These are phyloP conservation scores for Pichia occidentalis DNA, from an alignment of 805 yeast species.

Conservation along the genomic window DNA sequence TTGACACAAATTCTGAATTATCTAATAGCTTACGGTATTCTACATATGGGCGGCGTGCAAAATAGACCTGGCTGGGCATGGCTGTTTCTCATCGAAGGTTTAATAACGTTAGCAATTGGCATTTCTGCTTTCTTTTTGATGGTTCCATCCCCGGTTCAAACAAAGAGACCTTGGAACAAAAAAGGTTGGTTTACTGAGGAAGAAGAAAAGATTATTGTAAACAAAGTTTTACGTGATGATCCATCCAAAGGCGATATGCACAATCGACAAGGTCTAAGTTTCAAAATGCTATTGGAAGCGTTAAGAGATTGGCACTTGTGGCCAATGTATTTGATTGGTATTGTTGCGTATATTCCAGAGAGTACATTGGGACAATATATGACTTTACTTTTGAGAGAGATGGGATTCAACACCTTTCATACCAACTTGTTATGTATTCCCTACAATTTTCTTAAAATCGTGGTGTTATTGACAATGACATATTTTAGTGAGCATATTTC, in stretches of 20 bases:
- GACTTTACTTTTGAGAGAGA: conserved; percentile 39
- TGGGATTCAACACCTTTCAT: conserved; percentile 49
- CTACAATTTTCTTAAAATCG: conserved; percentile 33
- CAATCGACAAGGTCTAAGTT: conserved; percentile 47
- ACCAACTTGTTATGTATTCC: conserved; percentile 52
- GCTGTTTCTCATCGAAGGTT: conserved; percentile 60
- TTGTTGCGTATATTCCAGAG: conserved; percentile 35
- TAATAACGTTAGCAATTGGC: conserved; percentile 50
- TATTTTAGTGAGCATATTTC: conserved; percentile 32
- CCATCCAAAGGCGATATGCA: conserved; percentile 61
- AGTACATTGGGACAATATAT: conserved; percentile 37
- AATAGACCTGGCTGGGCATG: conserved; percentile 57
- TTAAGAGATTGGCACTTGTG: conserved; percentile 46
- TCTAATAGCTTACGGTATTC: conserved; percentile 43
- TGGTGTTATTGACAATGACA: conserved; percentile 32
- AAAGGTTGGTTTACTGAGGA: conserved; percentile 41
- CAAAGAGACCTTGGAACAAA: conserved; percentile 23
- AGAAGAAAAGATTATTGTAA: conserved; percentile 53
- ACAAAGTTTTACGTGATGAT: conserved; percentile 55
- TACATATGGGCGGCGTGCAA: conserved; percentile 36
- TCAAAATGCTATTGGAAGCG: conserved; percentile 34
- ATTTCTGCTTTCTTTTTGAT: conserved; percentile 26
- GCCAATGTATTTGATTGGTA: conserved; percentile 46
- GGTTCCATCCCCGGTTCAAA: conserved; percentile 32
- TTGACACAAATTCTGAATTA: conserved; percentile 40